phyloP scores from a whole-genome alignment of 2,329 filamentous ascomycete species.

The Shiraia sp. region DNA sequence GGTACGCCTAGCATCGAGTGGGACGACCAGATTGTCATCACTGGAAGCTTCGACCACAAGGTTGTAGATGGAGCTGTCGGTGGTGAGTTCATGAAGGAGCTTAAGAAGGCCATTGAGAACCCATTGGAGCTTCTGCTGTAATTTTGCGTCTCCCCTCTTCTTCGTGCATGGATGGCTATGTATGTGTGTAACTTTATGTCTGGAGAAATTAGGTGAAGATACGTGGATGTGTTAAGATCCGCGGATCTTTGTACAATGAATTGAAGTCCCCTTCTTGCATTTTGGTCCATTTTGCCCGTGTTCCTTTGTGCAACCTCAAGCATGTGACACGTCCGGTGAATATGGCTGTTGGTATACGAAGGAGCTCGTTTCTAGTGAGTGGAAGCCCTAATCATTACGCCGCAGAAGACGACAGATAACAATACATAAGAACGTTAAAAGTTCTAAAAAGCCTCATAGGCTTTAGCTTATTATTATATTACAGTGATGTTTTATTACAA shows the following conservation, averaged over 20 bases:
- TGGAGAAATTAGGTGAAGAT: conserved; percentile 10
- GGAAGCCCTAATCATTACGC: too few species aligned
- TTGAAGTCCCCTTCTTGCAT: conserved; percentile 19
- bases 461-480: too few species aligned
- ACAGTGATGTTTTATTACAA: too few species aligned
- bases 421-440: too few species aligned
- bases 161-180: conserved; percentile 3
- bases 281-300: too few species aligned
- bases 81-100: conserved; percentile 92
- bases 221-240: conserved; percentile 3
- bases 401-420: too few species aligned
- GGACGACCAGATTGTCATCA: conserved; percentile 97
- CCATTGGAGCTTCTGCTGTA: conserved; percentile 90
- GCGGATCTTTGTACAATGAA: conserved; percentile 38
- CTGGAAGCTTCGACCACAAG: conserved; percentile 98
- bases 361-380: too few species aligned
- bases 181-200: conserved; percentile 29
- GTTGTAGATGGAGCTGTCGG: conserved; percentile 95
- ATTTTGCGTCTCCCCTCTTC: conserved; percentile 5
- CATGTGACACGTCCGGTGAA: too few species aligned
- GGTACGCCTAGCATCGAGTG: conserved; percentile 75
- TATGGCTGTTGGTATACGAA: too few species aligned
- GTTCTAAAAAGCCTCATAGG: too few species aligned
- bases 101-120: conserved; percentile 98
- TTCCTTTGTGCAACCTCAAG: too few species aligned